Evolutionary conservation across 345 rosid genomes (phyloP).

Genomic region (Boechera divaricarpa): DNA sequence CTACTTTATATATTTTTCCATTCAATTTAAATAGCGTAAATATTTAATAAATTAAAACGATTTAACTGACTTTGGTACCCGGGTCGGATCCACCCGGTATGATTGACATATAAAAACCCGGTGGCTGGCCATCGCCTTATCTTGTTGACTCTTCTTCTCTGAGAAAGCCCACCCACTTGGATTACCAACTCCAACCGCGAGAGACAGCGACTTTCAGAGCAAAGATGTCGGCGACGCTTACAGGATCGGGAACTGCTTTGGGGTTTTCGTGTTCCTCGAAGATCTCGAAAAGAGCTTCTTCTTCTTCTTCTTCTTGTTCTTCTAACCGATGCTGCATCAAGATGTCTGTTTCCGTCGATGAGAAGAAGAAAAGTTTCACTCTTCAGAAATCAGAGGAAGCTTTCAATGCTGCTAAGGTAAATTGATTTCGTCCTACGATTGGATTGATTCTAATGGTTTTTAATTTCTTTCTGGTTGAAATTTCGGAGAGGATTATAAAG

Average conservation of each 20-base stretch:
- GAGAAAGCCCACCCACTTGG: constrained; percentile 1
- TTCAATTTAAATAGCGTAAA: background rate
- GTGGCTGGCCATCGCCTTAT: constrained; percentile 41
- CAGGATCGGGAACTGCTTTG: constrained; percentile 56
- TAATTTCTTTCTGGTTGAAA: background rate
- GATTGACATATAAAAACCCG: constrained; percentile 13
- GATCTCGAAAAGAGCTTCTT: constrained; percentile 37
- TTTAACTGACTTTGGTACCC: background rate
- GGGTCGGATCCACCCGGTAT: constrained; percentile 31
- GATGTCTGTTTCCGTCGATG: constrained; percentile 70
- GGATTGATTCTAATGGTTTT: background rate
- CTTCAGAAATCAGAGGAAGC: constrained; percentile 91
- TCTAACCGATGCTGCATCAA: constrained; percentile 51
- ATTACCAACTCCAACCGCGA: constrained; percentile 35
- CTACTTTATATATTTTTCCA: background rate
- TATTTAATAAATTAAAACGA: no score
- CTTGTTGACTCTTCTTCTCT: constrained; percentile 43
- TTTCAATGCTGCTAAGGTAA: constrained; percentile 75
- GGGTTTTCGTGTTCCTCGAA: constrained; percentile 58
- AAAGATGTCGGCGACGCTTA: constrained; percentile 55
- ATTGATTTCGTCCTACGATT: background rate
- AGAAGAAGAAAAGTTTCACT: constrained; percentile 64
- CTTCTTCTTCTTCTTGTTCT: constrained; percentile 49
- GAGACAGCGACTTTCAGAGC: constrained; percentile 16
- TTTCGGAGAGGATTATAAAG: background rate